Evolutionary conservation across 1,284 basidiomycete genomes (phyloP), one percentile per base, ranked within the genome.

Genomic region (Neolentinus lepideus): DNA sequence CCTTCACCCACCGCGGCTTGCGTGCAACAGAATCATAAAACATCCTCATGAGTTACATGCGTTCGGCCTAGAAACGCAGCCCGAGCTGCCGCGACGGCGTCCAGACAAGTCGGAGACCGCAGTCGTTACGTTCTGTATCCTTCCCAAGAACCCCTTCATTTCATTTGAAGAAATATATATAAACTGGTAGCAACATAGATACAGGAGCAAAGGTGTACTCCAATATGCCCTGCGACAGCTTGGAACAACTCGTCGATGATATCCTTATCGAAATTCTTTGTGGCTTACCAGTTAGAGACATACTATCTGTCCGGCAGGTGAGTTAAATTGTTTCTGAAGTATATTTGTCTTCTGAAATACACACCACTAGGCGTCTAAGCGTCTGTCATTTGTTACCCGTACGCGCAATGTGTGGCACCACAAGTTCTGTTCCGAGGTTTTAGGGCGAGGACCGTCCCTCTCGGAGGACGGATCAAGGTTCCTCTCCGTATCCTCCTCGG

Each of bases 341-440:
- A n/a, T n/a, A n/a, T n/a, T n/a, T n/a, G n/a, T n/a, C n/a, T n/a
- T n/a, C n/a, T n/a, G n/a, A n/a, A n/a, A n/a, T n/a, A n/a, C n/a
- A n/a, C n/a, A n/a, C n/a, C n/a, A n/a, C n/a, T n/a, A 50, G 47
- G 25, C 47, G 21, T 50, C 47, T 6, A 50, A 50, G n/a, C 47
- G 47, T 6, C 47, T 50, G 6, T 50, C 47, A 11, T 29, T 4
- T 8, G 24, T 25, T 3, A 50, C 47, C 8, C 47, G 47, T 3
- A 16, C 22, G 24, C 47, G 47, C 9, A 50, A 50, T 50, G 27
- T 50, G 4, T 50, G 47, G 47, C 47, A 50, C 22, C 47, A 50
- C 47, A 50, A 50, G 22, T 50, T 50, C 47, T 50, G 47, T 26
- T 3, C 24, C 10, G 47, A 50, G 27, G 47, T 50, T 8, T 22